Evolutionary conservation across 2,329 filamentous ascomycete genomes (phyloP), one percentile per base, ranked within the genome.

Genomic region (Fusarium pseudonygamai): DNA sequence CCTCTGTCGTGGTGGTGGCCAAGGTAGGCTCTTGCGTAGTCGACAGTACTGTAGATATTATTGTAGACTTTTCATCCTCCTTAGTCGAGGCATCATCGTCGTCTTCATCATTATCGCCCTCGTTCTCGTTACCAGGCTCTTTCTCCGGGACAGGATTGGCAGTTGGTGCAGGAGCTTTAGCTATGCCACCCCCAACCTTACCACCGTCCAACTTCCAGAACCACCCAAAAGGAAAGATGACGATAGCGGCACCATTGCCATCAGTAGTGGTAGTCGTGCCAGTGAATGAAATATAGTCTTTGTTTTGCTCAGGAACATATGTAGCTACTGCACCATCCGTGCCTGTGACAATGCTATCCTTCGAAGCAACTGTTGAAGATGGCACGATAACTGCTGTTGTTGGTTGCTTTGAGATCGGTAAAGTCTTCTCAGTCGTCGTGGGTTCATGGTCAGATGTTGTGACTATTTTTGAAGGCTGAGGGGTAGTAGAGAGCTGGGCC

Each of bases 21-120:
- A n/a, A 36, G 4, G 16, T 20, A 3, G 49, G 32, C 6, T 52
- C n/a, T 12, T 12, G 32, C 3, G 49, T 52, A 3, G 32, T 36
- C 15, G 49, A 8, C 0, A 36, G 32, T 26, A 22, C 9, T 3
- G 32, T 36, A 6, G 32, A 36, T 1, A 3, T 0, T 0, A 6
- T 3, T 4, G 56, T 50, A 24, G 32, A 24, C 22, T 3, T 47
- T 6, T 45, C 8, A 2, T 24, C 43, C 3, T 32, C 36, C 28
- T 22, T 9, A 6, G 50, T 39, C 0, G 24, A 53, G 14, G 18
- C 12, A 5, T 20, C 18, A 10, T 37, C 24, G 8, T 24, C 26
- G 6, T 42, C 37, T 4, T 20, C 2, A 3, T 32, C 22, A 4
- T 15, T 0, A 7, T 26, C 3, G 3, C 5, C 32, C 1, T 52